These are phyloP conservation scores for Trichoderma brevicompactum DNA, from an alignment of 2,329 filamentous ascomycete species.

Conservation along the genomic window DNA sequence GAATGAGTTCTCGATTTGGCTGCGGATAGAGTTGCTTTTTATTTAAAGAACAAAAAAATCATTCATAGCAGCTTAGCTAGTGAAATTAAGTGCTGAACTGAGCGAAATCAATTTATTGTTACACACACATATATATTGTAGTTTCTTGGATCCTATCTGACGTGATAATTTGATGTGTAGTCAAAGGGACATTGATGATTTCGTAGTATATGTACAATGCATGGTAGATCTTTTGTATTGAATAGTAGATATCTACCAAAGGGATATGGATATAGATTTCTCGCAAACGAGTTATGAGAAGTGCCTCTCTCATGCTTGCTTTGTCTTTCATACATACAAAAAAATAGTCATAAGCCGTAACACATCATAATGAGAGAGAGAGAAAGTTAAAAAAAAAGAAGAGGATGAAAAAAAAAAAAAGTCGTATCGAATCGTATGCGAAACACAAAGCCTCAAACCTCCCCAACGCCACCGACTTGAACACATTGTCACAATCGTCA, in stretches of 20 bases:
- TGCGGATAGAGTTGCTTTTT: slow-evolving; percentile 11
- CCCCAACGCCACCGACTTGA: slow-evolving; percentile 28
- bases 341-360: slow-evolving; percentile 25
- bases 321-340: slow-evolving; percentile 9
- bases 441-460: not conserved
- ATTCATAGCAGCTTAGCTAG: slow-evolving; percentile 2
- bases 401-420: not conserved
- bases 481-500: not conserved
- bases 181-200: not conserved
- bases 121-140: not conserved
- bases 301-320: slow-evolving; percentile 5
- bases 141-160: too few relatives aligned
- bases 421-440: slow-evolving; percentile 25
- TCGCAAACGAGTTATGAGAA: not conserved
- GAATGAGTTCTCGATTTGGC: slow-evolving; percentile 11
- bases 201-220: not conserved
- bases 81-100: slow-evolving; percentile 11
- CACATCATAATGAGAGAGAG: slow-evolving; percentile 25
- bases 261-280: not conserved
- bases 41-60: not conserved
- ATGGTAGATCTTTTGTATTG: not conserved
- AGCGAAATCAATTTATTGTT: not conserved
- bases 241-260: not conserved
- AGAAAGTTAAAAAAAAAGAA: slow-evolving; percentile 8
- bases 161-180: not conserved